phyloP scores from a whole-genome alignment of 164 flowering plant species.

The Echeveria elegans region DNA sequence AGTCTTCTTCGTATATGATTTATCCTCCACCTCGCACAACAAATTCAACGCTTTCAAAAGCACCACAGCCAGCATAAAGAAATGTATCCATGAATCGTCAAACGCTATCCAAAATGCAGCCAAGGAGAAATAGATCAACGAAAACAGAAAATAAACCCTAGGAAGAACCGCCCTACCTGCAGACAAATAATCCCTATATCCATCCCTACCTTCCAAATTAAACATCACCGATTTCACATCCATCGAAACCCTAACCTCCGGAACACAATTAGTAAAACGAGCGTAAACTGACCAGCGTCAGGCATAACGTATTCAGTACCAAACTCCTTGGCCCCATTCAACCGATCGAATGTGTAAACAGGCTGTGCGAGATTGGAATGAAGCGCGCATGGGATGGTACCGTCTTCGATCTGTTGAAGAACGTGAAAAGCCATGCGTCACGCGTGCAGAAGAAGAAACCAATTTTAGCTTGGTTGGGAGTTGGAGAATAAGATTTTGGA shows the following conservation, averaged over 20 bases:
- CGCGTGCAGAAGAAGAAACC: constrained; percentile 90
- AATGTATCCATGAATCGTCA: neutral
- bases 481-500: constrained; percentile 39
- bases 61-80: constrained; percentile 5
- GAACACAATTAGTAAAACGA: constrained; percentile 1
- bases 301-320: constrained; percentile 8
- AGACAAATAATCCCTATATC: neutral
- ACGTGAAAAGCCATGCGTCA: constrained; percentile 77
- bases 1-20: neutral
- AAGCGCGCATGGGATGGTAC: constrained; percentile 65
- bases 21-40: constrained; percentile 4
- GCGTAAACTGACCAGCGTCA: constrained; percentile 13
- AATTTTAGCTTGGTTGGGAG: constrained; percentile 34
- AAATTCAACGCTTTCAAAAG: neutral
- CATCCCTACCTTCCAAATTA: constrained; percentile 4
- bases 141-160: constrained; percentile 1
- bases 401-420: constrained; percentile 55
- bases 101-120: constrained; percentile 1
- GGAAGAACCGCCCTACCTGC: constrained; percentile 2
- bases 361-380: constrained; percentile 33
- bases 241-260: constrained; percentile 1
- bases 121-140: constrained; percentile 1
- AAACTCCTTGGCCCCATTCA: constrained; percentile 13
- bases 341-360: constrained; percentile 39
- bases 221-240: neutral